A percentile compares a stretch with the other conserved stretches of the same genome.
phyloP scores from a whole-genome alignment of 2,329 filamentous ascomycete genomes.

The Hypoxylon rubiginosum region DNA sequence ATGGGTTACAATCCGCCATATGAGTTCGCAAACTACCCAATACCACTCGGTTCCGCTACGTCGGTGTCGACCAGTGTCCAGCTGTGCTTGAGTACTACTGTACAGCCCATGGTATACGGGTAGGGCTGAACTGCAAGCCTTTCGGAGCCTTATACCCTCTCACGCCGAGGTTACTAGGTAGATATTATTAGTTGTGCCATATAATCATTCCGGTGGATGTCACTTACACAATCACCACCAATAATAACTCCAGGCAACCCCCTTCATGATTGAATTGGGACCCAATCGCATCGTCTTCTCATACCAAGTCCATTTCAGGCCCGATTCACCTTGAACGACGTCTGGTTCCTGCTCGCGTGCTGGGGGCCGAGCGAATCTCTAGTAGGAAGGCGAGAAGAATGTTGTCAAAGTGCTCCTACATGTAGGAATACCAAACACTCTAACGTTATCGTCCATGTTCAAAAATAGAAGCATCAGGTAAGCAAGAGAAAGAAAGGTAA shows the following conservation, averaged over 20 bases:
- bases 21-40: slow-evolving; percentile 26
- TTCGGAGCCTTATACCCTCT: background rate
- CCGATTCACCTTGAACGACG: slow-evolving; percentile 4
- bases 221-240: slow-evolving; percentile 14
- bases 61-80: slow-evolving; percentile 25
- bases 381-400: background rate
- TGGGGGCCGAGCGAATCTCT: background rate
- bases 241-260: background rate
- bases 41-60: slow-evolving; percentile 15
- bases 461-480: slow-evolving; percentile 14
- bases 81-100: slow-evolving; percentile 23
- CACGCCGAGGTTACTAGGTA: background rate
- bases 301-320: slow-evolving; percentile 6
- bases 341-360: background rate
- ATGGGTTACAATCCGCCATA: slow-evolving; percentile 22
- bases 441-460: background rate
- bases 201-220: background rate
- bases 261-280: slow-evolving; percentile 2
- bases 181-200: slow-evolving; percentile 3
- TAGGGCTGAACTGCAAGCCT: slow-evolving; percentile 30
- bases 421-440: background rate
- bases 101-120: slow-evolving; percentile 25
- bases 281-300: slow-evolving; percentile 17
- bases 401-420: background rate
- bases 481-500: slow-evolving; percentile 17